Percentiles rank a stretch among this genome's conserved stretches.
Conservation (phyloP, 1,139 yeast genomes). For the Geotrichum bryndzae region DNA sequence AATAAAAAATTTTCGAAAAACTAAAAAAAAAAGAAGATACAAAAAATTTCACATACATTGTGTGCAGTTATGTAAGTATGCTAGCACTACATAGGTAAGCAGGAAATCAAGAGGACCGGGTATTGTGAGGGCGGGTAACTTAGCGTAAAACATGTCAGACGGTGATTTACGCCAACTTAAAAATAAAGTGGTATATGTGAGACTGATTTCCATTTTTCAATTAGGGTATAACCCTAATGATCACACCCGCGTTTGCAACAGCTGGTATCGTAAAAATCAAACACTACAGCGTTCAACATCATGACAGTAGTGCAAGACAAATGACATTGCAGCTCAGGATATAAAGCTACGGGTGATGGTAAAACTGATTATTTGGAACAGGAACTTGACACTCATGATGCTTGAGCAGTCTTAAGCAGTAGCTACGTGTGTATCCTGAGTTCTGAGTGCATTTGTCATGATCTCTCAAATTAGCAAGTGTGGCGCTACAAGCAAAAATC, state of each 20-base stretch:
- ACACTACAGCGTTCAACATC: neutral
- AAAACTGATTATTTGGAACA: neutral
- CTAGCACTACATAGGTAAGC: neutral
- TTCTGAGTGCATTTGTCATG: neutral
- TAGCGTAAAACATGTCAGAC: neutral
- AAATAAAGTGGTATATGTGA: neutral
- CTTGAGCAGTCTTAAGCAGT: neutral
- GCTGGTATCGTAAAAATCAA: neutral
- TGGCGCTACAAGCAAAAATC: neutral
- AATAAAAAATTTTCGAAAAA: conserved; percentile 5
- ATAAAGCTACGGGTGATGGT: neutral
- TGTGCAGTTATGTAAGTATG: neutral
- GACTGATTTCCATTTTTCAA: neutral
- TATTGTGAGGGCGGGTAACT: neutral
- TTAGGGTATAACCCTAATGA: neutral
- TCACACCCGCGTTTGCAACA: too few species aligned
- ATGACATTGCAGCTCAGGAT: neutral
- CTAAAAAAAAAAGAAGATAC: conserved; percentile 1
- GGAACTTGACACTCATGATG: neutral
- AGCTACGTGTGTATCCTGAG: neutral
- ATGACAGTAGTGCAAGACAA: neutral
- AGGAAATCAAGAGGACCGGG: neutral
- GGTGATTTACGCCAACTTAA: neutral
- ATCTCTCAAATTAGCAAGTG: neutral
- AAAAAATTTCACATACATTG: neutral